These are phyloP conservation scores for Aspergillus taichungensis DNA, from an alignment of 495 filamentous ascomycete species.

Conservation along the genomic window DNA sequence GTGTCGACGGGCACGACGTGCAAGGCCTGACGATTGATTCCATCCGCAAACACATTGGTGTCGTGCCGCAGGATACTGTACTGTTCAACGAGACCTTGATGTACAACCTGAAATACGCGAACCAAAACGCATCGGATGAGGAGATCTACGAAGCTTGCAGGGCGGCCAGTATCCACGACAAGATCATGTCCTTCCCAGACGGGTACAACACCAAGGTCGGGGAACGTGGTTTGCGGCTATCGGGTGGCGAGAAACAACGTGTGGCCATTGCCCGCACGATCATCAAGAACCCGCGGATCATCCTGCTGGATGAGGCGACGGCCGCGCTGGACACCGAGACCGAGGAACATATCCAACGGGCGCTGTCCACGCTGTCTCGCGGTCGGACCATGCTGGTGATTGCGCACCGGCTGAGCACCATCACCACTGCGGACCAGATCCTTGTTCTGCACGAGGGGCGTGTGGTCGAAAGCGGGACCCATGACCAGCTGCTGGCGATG, in stretches of 20 bases:
- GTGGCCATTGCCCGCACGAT: conserved; percentile 96
- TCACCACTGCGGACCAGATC: conserved; percentile 90
- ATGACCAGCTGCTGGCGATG: conserved; percentile 68
- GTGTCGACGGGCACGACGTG: conserved; percentile 77
- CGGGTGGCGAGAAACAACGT: conserved; percentile 93
- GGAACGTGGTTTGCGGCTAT: conserved; percentile 85
- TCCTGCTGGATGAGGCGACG: conserved; percentile 93
- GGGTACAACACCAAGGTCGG: conserved; percentile 88
- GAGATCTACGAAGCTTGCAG: conserved; percentile 83
- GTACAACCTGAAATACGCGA: conserved; percentile 96
- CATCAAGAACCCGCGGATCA: conserved; percentile 89
- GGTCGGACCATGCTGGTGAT: conserved; percentile 82
- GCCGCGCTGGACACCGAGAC: conserved; percentile 93
- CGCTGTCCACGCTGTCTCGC: conserved; percentile 66
- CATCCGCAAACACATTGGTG: conserved; percentile 81
- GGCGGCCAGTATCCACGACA: conserved; percentile 91
- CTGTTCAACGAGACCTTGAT: conserved; percentile 96
- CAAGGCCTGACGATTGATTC: conserved; percentile 85
- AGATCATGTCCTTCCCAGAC: conserved; percentile 89
- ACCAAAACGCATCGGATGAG: conserved; percentile 74
- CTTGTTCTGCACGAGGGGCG: conserved; percentile 80
- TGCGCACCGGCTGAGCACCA: conserved; percentile 86
- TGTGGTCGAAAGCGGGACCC: conserved; percentile 78
- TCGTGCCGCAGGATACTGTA: conserved; percentile 93
- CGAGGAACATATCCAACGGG: conserved; percentile 89